Evolutionary conservation across 2,329 filamentous ascomycete genomes (phyloP), one percentile per base, ranked within the genome.

Genomic region (Zymoseptoria pseudotritici): DNA sequence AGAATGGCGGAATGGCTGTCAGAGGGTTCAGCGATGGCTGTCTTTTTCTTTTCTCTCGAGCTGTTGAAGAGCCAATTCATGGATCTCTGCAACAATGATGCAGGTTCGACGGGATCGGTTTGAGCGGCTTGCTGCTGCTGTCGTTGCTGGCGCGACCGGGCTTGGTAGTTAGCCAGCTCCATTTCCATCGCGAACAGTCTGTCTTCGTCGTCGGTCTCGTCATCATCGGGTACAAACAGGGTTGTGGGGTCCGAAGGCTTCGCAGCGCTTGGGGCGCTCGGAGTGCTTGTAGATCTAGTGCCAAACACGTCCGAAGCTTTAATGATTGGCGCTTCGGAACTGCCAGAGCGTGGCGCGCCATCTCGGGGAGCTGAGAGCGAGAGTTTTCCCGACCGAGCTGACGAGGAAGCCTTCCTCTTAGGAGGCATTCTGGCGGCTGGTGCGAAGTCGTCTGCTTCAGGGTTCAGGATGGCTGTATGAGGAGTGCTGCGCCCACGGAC

Each of bases 341-440:
- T 50, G n/a, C 29, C 21, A 31, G 21, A 42, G 19, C 17, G 26
- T n/a, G 56, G 26, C 17, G n/a, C 50, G 42, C 54, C 53, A 24
- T 19, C 36, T 54, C 58, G 63, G 24, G 60, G 31, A 31, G 42
- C 58, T n/a, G 60, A 58, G n/a, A 57, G 42, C 19, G 53, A 54
- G 49, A 52, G 54, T 50, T 61, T 65, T 36, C 57, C 62, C 22
- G 65, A 54, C 50, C 59, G 58, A 51, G 61, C 62, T 19, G 61
- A 65, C 0, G 66, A 65, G 3, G 67, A 66, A 17, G 68, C 68
- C 59, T 69, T 69, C 59, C 68, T 67, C 67, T 70, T 70, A 63
- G 65, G 56, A 51, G 67, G 61, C 63, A 59, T 63, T 42, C 55
- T 63, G 29, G 50, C 57, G n/a, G 54, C 26, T 20, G 67, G 67